Percentiles rank a stretch among this genome's conserved stretches.
Evolutionary conservation across 78 protist species (phyloP).

Genomic region (slime mould (Dictyostelium discoideum)): DNA sequence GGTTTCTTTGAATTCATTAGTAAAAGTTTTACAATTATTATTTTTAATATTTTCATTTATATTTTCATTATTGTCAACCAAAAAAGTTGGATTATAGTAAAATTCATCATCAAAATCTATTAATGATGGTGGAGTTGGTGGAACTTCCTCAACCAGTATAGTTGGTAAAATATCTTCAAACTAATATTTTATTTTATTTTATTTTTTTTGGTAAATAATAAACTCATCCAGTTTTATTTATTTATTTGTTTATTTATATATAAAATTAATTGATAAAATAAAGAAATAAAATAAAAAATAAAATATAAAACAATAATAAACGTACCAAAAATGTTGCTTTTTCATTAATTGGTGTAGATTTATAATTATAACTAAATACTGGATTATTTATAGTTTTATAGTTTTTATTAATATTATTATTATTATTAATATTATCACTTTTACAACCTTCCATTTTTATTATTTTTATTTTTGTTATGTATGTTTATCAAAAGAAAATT

Average conservation of each 20-base stretch:
- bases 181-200: background rate
- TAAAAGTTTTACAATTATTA: no score
- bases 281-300: background rate
- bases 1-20: no score
- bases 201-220: background rate
- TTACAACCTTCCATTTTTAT: background rate
- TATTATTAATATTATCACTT: background rate
- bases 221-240: background rate
- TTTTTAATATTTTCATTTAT: background rate
- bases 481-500: background rate
- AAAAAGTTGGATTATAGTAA: background rate
- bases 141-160: background rate
- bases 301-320: background rate
- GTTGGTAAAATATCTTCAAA: background rate
- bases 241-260: background rate
- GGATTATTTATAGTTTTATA: background rate
- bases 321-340: background rate
- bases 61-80: background rate
- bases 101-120: background rate
- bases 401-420: background rate
- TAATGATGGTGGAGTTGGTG: background rate
- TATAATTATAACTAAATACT: background rate
- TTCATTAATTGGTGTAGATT: background rate
- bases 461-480: background rate
- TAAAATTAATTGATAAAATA: no score